Base-by-base conservation (phyloP, 108 stramenopile genomes). In the Skeletonema menzelii region DNA sequence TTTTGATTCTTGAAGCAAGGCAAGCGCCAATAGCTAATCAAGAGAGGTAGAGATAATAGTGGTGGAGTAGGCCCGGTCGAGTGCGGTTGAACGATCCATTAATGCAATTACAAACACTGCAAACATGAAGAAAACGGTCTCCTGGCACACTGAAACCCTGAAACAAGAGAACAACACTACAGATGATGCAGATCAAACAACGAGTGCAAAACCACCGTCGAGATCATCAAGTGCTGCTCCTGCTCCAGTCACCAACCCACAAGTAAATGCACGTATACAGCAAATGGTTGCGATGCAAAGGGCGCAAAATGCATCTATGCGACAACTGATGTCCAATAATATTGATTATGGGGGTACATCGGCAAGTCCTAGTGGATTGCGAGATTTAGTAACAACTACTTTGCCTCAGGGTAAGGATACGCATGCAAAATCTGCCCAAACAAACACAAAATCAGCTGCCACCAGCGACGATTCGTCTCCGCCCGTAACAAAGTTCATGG, bases 261-360 rank as follows among this genome's bases (percentile, higher is more conserved):
- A 60, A 2, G 72, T 64, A 35, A 63, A 64, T 42, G 56, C 53
- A 14, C 62, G 72, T 10, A 72, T 72, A 34, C 72, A 72, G 37
- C 72, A 72, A 56, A 72, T 72, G 72, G 56, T 72, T 32, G 63
- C 70, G 19, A 71, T 71, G 70, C 72, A 72, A 64, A 64, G 63
- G 34, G 72, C 72, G 2, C 72, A 72, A 38, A 72, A 72, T 37
- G 72, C 72, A 40, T 64, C 72, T 12, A 72, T 72, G 72, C 72
- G 63, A 8, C 62, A 72, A 47, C 24, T 72, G 13, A 72, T 72
- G 72, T 62, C 59, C 15, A 42, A 15, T n/a, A 42, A 42, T 17
- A 35, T 37, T 32, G 70, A 47, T 3, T 28, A 44, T 47, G 72
- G 67, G 5, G 67, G 32, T 14, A 8, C 35, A 35, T 22, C 58